These are phyloP conservation scores for Cordyceps tenuipes DNA, from an alignment of 2,329 filamentous ascomycete species.

Conservation along the genomic window DNA sequence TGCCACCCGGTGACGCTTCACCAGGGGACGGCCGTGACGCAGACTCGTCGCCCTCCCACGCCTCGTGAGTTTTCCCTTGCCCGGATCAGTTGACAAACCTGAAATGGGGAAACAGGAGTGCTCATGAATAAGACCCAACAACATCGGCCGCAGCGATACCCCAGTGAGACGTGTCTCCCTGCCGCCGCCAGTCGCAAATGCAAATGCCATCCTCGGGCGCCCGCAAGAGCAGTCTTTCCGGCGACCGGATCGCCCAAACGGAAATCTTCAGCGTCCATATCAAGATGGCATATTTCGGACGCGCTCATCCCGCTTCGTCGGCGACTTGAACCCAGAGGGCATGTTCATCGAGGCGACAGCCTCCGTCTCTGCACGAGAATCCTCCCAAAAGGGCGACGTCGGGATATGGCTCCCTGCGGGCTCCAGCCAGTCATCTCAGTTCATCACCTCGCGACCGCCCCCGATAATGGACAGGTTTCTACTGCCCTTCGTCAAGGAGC, in stretches of 20 bases:
- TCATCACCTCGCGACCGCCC: conserved; percentile 29
- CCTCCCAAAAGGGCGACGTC: conserved; percentile 42
- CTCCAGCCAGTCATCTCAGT: conserved; percentile 25
- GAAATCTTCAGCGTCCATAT: conserved; percentile 7
- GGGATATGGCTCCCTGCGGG: conserved; percentile 44
- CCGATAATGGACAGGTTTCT: conserved; percentile 32
- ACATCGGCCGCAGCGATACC: conserved; percentile 6
- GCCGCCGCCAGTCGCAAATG: neutral
- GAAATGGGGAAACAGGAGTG: neutral
- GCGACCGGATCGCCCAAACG: neutral
- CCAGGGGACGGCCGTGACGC: conserved; percentile 20
- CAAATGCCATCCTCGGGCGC: neutral
- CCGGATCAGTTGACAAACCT: neutral
- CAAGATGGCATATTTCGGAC: conserved; percentile 16
- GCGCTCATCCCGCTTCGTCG: conserved; percentile 42
- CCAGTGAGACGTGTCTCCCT: conserved; percentile 3
- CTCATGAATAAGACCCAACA: neutral
- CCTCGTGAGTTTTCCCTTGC: conserved; percentile 19
- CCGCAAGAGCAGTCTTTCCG: neutral
- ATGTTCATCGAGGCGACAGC: conserved; percentile 49
- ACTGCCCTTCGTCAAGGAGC: conserved; percentile 34
- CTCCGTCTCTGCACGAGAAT: conserved; percentile 23
- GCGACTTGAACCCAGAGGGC: conserved; percentile 51
- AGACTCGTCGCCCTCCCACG: conserved; percentile 22
- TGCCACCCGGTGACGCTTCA: conserved; percentile 22